Base-by-base conservation (phyloP, 2,329 filamentous ascomycete species). In the Sporothrix pseudoabietina region DNA sequence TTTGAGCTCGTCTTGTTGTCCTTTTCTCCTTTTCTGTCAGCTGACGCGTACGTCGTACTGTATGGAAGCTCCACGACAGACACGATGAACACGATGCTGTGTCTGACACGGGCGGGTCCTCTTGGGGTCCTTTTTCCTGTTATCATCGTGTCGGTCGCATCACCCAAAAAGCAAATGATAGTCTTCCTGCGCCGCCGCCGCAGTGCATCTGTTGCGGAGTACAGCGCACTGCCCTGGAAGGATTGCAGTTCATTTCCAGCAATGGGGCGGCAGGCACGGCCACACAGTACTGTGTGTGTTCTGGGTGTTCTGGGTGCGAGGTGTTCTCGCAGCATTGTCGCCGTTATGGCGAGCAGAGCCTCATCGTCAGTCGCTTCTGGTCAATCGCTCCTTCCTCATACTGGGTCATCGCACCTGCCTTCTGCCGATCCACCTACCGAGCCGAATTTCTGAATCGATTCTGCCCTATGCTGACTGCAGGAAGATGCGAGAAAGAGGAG, bases 291-390 rank as follows among this genome's bases (percentile, higher is more conserved):
- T 55, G 52, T 55, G n/a, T 55, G 12, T 16, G 30, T 22, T 55
- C 2, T 55, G 22, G 7, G n/a, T 55, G n/a, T 10, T 30, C 14
- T 1, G 26, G 26, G 26, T 26, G 26, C 26, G 26, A 26, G 26
- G 26, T 26, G 26, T 26, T 26, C 26, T 26, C 1, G 26, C 26
- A 1, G 26, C 26, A 26, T 26, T 30, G 54, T 14, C 8, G 30
- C 22, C 39, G 39, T 30, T 47, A 30, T 66, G 61, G 55, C 39
- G n/a, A 66, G 61, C 61, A 66, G 44, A 68, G 65, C 41, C 65
- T 68, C 35, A 10, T 32, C 44, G 41, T 49, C 44, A 19, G 10
- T 49, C 14, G 1, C 41, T 47, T 47, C 10, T 9, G 10, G 39
- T 41, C 39, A 10, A 7, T 30, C 22, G 54, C 26, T 57, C 26